These are phyloP conservation scores for Corylus avellana DNA, from an alignment of 306 rosid genomes.

Conservation along the genomic window DNA sequence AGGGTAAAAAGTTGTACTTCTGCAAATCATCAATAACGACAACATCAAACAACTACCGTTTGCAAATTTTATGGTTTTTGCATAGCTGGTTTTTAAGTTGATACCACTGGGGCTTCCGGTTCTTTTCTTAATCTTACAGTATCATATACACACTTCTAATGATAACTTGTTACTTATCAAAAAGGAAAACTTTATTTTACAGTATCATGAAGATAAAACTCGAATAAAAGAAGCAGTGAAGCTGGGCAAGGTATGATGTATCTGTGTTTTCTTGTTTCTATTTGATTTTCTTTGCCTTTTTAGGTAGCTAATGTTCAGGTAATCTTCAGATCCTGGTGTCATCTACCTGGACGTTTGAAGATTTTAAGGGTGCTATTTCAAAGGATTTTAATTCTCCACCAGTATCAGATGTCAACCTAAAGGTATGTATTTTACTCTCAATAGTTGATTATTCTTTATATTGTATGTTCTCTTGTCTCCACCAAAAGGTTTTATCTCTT, in stretches of 20 bases:
- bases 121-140: neutral
- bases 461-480: slow-evolving; percentile 12
- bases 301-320: slow-evolving; percentile 22
- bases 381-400: slow-evolving; percentile 61
- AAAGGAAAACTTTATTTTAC: slow-evolving; percentile 35
- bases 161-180: slow-evolving; percentile 2
- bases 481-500: slow-evolving; percentile 11
- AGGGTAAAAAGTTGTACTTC: neutral
- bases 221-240: slow-evolving; percentile 77
- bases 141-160: slow-evolving; percentile 3
- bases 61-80: neutral
- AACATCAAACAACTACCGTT: neutral
- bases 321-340: slow-evolving; percentile 54
- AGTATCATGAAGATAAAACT: slow-evolving; percentile 78
- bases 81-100: neutral
- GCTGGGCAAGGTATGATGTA: slow-evolving; percentile 71
- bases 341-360: slow-evolving; percentile 68
- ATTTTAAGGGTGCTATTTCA: slow-evolving; percentile 57
- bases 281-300: slow-evolving; percentile 12
- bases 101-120: neutral
- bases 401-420: slow-evolving; percentile 67
- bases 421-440: slow-evolving; percentile 41
- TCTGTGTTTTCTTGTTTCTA: slow-evolving; percentile 26
- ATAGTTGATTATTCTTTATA: slow-evolving; percentile 1
- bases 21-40: neutral